Base-by-base conservation (phyloP, 164 flowering plant species). In the Sextonia rubra region DNA sequence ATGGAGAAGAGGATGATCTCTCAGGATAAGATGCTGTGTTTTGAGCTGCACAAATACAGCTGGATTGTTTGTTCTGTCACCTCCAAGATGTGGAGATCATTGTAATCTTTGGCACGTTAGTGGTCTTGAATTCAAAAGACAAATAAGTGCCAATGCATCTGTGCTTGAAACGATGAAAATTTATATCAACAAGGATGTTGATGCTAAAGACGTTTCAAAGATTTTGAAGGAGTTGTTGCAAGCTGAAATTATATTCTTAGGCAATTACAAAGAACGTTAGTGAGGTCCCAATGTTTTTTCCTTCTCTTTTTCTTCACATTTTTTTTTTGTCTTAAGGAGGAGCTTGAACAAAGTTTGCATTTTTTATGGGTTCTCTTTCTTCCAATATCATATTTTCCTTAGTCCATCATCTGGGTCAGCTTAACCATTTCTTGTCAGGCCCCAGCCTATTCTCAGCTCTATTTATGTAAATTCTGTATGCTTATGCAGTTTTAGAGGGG, bases 141-240 rank as follows among this genome's bases (percentile, higher is more conserved):
- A 85, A 71, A 23, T 89, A 76, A 87, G 87, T 25, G 79, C 81
- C 22, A 77, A 74, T 69, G 76, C 89, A 22, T 87, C 90, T 2
- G 81, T 60, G 29, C 88, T 89, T 26, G 87, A 86, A 77, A 83
- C n/a, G 25, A 78, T 87, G 88, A 86, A 77, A 26, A 76, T 86
- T 71, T 12, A 14, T 12, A 47, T 23, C 6, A 82, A 78, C 60
- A 85, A 86, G n/a, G 77, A 80, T 30, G 60, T 47, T 71, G 76
- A 63, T 82, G 81, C 30, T 76, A 0, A 37, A 37, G 69, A 0
- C 5, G 44, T 37, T 37, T 37, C 44, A 79, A 86, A 81, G 60
- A 48, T 87, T 71, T 3, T 85, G 7, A 80, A 85, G 77, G 83
- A 89, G 72, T 73, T 87, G 81, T 75, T 86, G 73, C 73, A 22